A percentile compares a stretch with the other conserved stretches of the same genome.
These are phyloP conservation scores for Geotrichum citri-aurantii DNA, from an alignment of 1,139 yeast genomes.

Conservation along the genomic window DNA sequence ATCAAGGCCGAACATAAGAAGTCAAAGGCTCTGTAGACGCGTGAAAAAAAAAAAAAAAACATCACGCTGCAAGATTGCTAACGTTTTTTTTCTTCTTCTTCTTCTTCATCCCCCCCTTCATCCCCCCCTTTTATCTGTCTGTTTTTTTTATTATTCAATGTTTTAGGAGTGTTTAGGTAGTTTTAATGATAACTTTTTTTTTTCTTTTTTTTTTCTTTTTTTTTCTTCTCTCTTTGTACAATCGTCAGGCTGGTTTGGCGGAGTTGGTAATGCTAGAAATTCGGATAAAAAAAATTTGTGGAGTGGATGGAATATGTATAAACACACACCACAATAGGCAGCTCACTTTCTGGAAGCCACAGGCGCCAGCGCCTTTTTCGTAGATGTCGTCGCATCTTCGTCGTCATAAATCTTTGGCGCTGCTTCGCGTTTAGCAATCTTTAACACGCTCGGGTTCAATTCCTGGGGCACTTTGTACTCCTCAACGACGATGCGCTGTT, in stretches of 20 bases:
- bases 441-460: conserved; percentile 43
- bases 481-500: conserved; percentile 42
- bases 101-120: too few species aligned
- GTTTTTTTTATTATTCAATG: not conserved
- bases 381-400: not conserved
- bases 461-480: conserved; percentile 47
- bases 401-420: conserved; percentile 9
- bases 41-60: not conserved
- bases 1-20: conserved; percentile 89
- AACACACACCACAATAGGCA: not conserved
- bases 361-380: not conserved
- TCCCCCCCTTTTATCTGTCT: not conserved
- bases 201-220: not conserved
- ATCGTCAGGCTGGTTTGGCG: not conserved
- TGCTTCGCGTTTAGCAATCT: conserved; percentile 20
- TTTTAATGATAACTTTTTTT: not conserved
- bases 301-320: not conserved
- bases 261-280: not conserved
- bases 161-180: not conserved
- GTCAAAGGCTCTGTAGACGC: conserved; percentile 34
- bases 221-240: not conserved
- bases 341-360: not conserved
- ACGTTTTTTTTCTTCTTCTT: not conserved
- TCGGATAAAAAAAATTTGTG: not conserved
- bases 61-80: not conserved